phyloP scores from a whole-genome alignment of 2,329 filamentous ascomycete species.

The Colletotrichum ledebouriae region DNA sequence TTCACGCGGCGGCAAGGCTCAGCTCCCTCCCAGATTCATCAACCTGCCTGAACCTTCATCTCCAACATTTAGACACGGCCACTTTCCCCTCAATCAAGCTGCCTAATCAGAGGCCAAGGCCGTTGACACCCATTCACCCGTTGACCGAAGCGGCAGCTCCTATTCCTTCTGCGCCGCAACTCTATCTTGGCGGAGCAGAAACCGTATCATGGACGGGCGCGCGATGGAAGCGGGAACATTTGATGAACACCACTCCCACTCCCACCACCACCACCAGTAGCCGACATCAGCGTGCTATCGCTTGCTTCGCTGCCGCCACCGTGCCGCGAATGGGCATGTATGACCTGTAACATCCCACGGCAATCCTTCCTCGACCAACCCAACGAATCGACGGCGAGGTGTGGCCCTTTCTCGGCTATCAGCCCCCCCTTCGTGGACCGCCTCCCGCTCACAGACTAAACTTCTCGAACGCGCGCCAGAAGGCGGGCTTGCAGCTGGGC shows the following conservation, averaged over 20 bases:
- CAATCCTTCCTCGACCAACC: conserved; percentile 11
- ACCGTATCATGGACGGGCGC: conserved; percentile 18
- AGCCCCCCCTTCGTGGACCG: conserved; percentile 13
- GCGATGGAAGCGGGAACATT: background rate
- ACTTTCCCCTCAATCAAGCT: conserved; percentile 7
- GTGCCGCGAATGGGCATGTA: conserved; percentile 11
- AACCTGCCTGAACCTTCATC: conserved; percentile 3
- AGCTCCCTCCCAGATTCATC: background rate
- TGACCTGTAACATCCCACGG: conserved; percentile 10
- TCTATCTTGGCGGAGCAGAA: conserved; percentile 19
- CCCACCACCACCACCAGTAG: background rate
- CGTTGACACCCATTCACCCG: background rate
- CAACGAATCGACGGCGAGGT: conserved; percentile 21
- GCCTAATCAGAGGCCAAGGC: conserved; percentile 23
- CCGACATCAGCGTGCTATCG: background rate
- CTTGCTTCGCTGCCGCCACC: conserved; percentile 10
- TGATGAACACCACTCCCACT: background rate
- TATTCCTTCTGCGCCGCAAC: conserved; percentile 14
- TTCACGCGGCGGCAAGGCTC: conserved; percentile 21
- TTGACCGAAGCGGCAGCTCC: background rate
- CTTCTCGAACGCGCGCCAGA: conserved; percentile 42
- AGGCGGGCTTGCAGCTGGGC: conserved; percentile 24
- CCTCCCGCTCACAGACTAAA: conserved; percentile 21
- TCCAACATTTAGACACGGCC: background rate
- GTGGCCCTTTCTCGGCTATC: conserved; percentile 32